These are phyloP conservation scores for Trichoderma breve DNA, from an alignment of 2,329 filamentous ascomycete species.

Conservation along the genomic window DNA sequence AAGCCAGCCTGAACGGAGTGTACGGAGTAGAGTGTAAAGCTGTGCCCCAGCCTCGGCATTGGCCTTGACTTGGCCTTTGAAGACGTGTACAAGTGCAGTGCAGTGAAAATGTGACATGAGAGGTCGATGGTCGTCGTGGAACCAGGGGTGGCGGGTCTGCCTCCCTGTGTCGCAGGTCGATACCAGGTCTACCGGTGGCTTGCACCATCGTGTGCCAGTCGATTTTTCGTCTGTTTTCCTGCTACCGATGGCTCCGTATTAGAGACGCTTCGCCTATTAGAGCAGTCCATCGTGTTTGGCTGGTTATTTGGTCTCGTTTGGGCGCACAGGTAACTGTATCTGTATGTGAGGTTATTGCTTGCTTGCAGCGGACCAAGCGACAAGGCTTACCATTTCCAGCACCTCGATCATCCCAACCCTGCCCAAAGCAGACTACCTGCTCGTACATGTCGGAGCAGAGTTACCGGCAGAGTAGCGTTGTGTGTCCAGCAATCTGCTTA, in stretches of 20 bases:
- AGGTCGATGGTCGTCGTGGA: conserved; percentile 18
- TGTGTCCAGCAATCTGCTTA: background rate
- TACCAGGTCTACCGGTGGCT: conserved; percentile 17
- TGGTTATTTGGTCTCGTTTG: background rate
- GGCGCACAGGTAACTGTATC: background rate
- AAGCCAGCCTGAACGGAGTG: conserved; percentile 5
- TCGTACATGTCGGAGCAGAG: background rate
- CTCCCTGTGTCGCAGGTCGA: conserved; percentile 18
- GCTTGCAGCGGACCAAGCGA: conserved; percentile 1
- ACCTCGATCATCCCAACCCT: background rate
- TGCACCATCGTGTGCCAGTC: conserved; percentile 11
- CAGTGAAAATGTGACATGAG: conserved; percentile 10
- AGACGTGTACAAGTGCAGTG: background rate
- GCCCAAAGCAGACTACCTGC: background rate
- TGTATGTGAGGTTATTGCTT: conserved; percentile 6
- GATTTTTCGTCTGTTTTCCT: background rate
- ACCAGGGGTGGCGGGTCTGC: conserved; percentile 20
- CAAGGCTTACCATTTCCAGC: background rate
- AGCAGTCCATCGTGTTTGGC: background rate
- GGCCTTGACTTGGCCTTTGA: background rate
- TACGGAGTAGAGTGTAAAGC: background rate
- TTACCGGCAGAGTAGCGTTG: background rate
- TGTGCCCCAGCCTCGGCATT: conserved; percentile 1
- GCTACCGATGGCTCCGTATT: background rate
- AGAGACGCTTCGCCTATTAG: conserved; percentile 10